A percentile compares a stretch with the other conserved stretches of the same genome.
phyloP scores from a whole-genome alignment of 2,329 filamentous ascomycete genomes.

The Fusarium nurragi region DNA sequence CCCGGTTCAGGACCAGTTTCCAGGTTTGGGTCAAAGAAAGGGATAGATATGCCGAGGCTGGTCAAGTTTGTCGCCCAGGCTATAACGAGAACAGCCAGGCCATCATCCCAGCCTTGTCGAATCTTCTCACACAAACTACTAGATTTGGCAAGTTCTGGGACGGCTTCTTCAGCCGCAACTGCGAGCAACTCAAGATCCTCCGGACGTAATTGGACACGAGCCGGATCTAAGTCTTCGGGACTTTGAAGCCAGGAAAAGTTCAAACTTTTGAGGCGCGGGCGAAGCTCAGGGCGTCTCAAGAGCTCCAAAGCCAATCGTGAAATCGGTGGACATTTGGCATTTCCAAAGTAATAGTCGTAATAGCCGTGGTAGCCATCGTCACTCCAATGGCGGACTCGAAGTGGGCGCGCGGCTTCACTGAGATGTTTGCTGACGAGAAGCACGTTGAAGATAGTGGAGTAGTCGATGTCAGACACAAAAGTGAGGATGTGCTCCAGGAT shows the following conservation, averaged over 20 bases:
- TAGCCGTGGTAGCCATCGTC: background rate
- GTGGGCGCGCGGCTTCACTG: background rate
- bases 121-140: background rate
- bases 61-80: background rate
- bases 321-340: background rate
- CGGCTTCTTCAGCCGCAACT: background rate
- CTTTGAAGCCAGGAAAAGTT: background rate
- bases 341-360: too few relatives aligned
- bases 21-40: background rate
- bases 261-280: background rate
- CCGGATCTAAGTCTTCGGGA: rapidly evolving
- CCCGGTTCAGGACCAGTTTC: rapidly evolving
- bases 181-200: background rate
- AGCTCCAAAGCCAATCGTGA: background rate
- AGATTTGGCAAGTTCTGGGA: background rate
- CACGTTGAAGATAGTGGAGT: background rate
- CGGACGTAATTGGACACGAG: background rate
- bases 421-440: background rate
- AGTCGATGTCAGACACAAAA: background rate
- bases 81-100: background rate
- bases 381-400: background rate
- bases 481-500: background rate
- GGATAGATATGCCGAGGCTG: background rate
- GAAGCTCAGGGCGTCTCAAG: background rate
- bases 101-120: background rate